A percentile compares a stretch with the other conserved stretches of the same genome.
Evolutionary conservation across 192 early-diverging fungal species (phyloP).

Genomic region (Mortierella claussenii): DNA sequence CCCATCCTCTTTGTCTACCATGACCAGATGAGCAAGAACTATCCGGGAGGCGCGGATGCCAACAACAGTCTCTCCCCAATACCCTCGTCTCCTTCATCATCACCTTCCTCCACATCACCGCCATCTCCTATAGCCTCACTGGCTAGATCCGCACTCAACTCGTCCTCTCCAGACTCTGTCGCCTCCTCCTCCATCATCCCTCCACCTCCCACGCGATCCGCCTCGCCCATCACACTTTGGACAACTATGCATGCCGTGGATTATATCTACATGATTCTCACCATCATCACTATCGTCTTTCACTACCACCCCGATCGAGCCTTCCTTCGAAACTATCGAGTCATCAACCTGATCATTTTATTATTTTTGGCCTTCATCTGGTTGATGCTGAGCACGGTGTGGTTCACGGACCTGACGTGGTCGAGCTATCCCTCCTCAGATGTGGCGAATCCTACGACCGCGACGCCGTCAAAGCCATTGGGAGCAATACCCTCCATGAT

Average conservation of each 20-base stretch:
- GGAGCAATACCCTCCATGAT: too few species aligned
- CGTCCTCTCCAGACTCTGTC: neutral
- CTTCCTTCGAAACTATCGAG: neutral
- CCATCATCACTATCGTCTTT: neutral
- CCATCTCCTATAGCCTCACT: neutral
- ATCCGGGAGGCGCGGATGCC: neutral
- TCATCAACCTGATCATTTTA: neutral
- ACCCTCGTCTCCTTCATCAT: neutral
- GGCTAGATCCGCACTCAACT: neutral
- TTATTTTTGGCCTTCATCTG: constrained; percentile 2
- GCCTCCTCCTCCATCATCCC: neutral
- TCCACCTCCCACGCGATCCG: neutral
- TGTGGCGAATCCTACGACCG: neutral
- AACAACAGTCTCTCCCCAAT: neutral
- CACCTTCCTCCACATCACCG: neutral
- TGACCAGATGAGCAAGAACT: neutral
- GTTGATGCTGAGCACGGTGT: constrained; percentile 1
- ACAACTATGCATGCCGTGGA: constrained; percentile 1
- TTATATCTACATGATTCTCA: constrained; percentile 1
- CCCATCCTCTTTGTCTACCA: neutral
- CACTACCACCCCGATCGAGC: neutral
- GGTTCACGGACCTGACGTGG: constrained; percentile 7
- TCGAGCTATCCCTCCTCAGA: neutral
- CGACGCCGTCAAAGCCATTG: too few species aligned
- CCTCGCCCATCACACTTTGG: constrained; percentile 1